Percentiles rank a stretch among this genome's conserved stretches.
These are phyloP conservation scores for Lachancea waltii DNA, from an alignment of 805 yeast species.

Conservation along the genomic window DNA sequence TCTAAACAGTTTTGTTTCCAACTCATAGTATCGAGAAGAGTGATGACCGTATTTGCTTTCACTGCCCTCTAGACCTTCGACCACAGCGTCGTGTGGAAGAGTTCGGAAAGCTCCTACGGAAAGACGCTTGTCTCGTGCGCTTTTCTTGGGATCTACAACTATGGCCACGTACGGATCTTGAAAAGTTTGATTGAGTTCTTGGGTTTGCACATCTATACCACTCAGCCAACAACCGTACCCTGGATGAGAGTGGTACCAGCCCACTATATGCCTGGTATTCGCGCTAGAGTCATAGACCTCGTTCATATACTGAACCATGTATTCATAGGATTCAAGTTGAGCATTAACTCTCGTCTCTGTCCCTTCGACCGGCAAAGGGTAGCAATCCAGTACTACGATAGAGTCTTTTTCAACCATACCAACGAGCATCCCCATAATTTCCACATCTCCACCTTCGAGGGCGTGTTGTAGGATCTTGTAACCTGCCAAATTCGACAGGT, in stretches of 20 bases:
- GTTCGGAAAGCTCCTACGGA: conserved; percentile 91
- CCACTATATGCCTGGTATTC: conserved; percentile 69
- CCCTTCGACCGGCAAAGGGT: conserved; percentile 88
- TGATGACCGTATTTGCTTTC: conserved; percentile 5
- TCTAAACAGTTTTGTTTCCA: conserved; percentile 17
- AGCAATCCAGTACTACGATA: conserved; percentile 72
- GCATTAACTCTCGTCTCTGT: conserved; percentile 96
- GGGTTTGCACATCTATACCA: conserved; percentile 90
- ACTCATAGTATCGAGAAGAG: conserved; percentile 17
- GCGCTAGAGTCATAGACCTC: conserved; percentile 42
- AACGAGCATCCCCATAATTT: conserved; percentile 91
- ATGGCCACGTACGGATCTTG: conserved; percentile 90
- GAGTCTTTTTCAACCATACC: conserved; percentile 57
- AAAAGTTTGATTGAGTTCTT: conserved; percentile 71
- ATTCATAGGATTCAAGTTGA: conserved; percentile 87
- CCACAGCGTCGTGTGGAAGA: conserved; percentile 28
- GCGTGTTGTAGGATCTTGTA: conserved; percentile 78
- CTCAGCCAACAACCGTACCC: conserved; percentile 96
- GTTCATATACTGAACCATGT: conserved; percentile 79
- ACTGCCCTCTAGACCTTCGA: conserved; percentile 4
- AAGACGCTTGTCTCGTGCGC: conserved; percentile 53
- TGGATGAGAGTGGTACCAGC: conserved; percentile 99
- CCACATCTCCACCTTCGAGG: conserved; percentile 75
- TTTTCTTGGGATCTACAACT: conserved; percentile 77
- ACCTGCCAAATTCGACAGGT: conserved; percentile 62